Percentiles rank a stretch among this genome's conserved stretches.
These are phyloP conservation scores for Fusarium pseudocircinatum DNA, from an alignment of 2,329 filamentous ascomycete genomes.

Conservation along the genomic window DNA sequence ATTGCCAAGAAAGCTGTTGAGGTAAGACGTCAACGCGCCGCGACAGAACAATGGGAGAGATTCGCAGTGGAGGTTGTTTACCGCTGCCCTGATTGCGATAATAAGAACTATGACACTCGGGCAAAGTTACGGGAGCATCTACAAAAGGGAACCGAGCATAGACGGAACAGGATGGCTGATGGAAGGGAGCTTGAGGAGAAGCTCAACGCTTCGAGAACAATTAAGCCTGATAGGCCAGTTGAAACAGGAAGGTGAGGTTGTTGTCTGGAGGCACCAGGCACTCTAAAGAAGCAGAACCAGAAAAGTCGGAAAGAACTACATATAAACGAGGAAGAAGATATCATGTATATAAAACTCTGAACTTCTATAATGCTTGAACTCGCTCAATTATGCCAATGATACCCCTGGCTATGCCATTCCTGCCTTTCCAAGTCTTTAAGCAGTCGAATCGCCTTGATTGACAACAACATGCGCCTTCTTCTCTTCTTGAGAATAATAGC, in stretches of 20 bases:
- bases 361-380: background rate
- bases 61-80: background rate
- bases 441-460: background rate
- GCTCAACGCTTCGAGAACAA: background rate
- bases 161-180: rapidly evolving
- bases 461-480: slow-evolving; percentile 20
- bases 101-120: background rate
- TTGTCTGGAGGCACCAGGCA: no score
- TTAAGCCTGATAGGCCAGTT: rapidly evolving
- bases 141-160: background rate
- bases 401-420: rapidly evolving
- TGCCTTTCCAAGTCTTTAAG: rapidly evolving
- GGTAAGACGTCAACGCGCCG: background rate
- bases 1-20: rapidly evolving
- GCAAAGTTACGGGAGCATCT: background rate
- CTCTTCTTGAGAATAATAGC: slow-evolving; percentile 24
- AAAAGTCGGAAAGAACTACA: no score
- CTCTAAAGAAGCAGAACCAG: no score
- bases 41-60: background rate
- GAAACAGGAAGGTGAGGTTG: background rate
- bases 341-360: background rate
- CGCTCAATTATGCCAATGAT: background rate
- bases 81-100: rapidly evolving
- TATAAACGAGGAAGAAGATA: background rate
- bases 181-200: background rate